Percentiles rank a stretch among this genome's conserved stretches.
These are phyloP conservation scores for Litchi chinensis DNA, from an alignment of 345 rosid species.

Conservation along the genomic window DNA sequence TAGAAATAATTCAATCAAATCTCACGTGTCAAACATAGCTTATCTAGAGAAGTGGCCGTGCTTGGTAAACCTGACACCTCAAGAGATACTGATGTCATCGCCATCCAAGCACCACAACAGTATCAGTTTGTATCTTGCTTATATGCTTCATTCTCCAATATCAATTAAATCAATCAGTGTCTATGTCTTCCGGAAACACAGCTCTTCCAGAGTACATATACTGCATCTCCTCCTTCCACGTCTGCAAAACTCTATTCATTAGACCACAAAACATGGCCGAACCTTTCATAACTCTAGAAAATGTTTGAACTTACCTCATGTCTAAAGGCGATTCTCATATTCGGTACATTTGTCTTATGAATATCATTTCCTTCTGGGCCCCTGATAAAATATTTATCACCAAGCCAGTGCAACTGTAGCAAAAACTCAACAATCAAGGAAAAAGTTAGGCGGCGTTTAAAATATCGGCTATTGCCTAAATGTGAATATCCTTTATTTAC, in stretches of 20 bases:
- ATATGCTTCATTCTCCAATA: background rate
- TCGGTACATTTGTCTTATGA: conserved; percentile 53
- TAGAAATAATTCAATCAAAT: no score
- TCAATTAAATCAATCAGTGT: conserved; percentile 20
- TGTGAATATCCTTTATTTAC: background rate
- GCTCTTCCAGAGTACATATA: conserved; percentile 44
- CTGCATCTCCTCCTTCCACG: conserved; percentile 64
- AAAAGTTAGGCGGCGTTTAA: background rate
- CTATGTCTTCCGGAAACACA: conserved; percentile 38
- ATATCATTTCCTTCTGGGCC: conserved; percentile 55
- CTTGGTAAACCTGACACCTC: background rate
- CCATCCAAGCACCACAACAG: background rate
- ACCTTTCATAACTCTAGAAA: background rate
- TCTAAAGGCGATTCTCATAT: conserved; percentile 41
- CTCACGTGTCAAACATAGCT: no score
- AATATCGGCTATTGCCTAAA: background rate
- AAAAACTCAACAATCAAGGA: background rate
- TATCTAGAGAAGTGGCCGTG: background rate
- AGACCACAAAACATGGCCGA: background rate
- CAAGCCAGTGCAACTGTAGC: conserved; percentile 55
- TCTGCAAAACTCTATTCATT: conserved; percentile 32
- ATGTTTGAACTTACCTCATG: conserved; percentile 34
- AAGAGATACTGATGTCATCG: background rate
- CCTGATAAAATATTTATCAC: conserved; percentile 39
- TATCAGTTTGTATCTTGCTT: background rate